Base-by-base conservation (phyloP, 2,329 filamentous ascomycete species). In the Cercospora sesami region DNA sequence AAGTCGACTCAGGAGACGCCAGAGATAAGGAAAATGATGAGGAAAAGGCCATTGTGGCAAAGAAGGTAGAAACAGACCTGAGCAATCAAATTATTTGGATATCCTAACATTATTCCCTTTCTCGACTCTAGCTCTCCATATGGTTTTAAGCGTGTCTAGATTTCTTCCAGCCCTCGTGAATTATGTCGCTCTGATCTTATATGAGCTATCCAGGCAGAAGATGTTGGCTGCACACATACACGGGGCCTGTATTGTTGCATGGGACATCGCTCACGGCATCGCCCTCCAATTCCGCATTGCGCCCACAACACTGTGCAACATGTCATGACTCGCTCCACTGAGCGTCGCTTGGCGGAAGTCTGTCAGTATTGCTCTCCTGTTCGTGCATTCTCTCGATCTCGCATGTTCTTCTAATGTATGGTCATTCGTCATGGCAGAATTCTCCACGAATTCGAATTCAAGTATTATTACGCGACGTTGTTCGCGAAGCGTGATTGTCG, bases 401-500 rank as follows among this genome's bases (percentile, higher is more conserved):
- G 16, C 16, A 42, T 42, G 36, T n/a, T 42, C 16, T 42, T n/a
- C 16, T n/a, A 4, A n/a, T 9, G 16, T n/a, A 6, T n/a, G 2
- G 6, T 42, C 14, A n/a, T n/a, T 42, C 5, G 36, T 42, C 16
- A n/a, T n/a, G 16, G 36, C 7, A 4, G 7, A 42, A 42, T 58
- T 16, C 14, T 30, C 53, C 8, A 30, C 23, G 36, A 42, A 42
- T n/a, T 48, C 68, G 45, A 69, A 69, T n/a, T 69, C 64, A 4
- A 69, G 58, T 28, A 67, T 51, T 18, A 69, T 36, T 1, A 60
- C 55, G 23, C 68, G 42, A 30, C 64, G 55, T 30, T 63, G 18
- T 26, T 69, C 68, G 23, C 51, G 61, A 36, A 69, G 51, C 9
- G 45, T 58, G 18, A 67, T 59, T 18, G 61, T 67, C 30, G 61